Percentiles rank a stretch among this genome's conserved stretches.
Evolutionary conservation across 495 filamentous ascomycete genomes (phyloP).

Genomic region (Penicillium roqueforti): DNA sequence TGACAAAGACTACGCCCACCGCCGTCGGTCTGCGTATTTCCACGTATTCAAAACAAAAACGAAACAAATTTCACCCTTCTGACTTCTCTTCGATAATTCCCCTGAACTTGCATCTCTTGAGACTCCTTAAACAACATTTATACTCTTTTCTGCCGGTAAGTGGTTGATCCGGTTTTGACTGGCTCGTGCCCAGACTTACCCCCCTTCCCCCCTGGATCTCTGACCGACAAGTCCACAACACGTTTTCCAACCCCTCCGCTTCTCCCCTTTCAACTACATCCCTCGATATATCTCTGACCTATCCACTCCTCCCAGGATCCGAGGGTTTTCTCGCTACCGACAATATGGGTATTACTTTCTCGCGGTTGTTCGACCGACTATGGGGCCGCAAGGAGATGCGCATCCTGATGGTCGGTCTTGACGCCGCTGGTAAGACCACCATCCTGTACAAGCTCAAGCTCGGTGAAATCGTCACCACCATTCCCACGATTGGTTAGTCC

Average conservation of each 20-base stretch:
- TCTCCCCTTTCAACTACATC: constrained; percentile 12
- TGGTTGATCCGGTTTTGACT: neutral
- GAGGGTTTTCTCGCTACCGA: constrained; percentile 36
- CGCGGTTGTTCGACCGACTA: constrained; percentile 88
- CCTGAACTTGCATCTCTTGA: constrained; percentile 3
- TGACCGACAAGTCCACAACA: constrained; percentile 30
- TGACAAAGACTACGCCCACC: constrained; percentile 20
- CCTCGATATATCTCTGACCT: constrained; percentile 22
- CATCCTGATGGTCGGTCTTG: constrained; percentile 98
- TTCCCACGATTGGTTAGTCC: constrained; percentile 95
- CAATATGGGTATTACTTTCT: constrained; percentile 93
- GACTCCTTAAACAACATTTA: constrained; percentile 4
- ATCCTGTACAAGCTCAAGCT: constrained; percentile 99
- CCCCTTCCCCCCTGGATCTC: constrained; percentile 18
- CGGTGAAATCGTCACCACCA: constrained; percentile 99
- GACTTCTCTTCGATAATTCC: constrained; percentile 15
- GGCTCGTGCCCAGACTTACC: constrained; percentile 11
- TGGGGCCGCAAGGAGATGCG: constrained; percentile 99
- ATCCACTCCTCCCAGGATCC: constrained; percentile 18
- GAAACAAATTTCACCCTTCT: constrained; percentile 11
- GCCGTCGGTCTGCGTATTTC: constrained; percentile 21
- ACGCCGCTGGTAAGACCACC: constrained; percentile 99
- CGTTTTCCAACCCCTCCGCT: constrained; percentile 22
- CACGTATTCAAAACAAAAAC: constrained; percentile 23
- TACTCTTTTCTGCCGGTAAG: constrained; percentile 16